Conservation (phyloP, 495 filamentous ascomycete species). For the Neurospora africana region DNA sequence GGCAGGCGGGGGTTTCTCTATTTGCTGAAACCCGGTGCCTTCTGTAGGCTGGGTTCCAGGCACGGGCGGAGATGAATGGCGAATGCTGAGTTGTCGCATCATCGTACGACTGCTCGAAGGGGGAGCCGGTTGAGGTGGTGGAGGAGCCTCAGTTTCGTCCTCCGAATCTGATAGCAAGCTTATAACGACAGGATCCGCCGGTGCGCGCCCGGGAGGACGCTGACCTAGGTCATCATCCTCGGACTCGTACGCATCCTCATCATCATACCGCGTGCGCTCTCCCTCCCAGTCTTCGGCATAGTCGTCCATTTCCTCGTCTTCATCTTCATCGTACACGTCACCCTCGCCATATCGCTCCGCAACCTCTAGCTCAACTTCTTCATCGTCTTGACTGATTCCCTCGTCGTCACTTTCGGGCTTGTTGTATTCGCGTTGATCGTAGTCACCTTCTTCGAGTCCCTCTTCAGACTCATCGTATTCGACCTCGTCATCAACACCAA, state of each 20-base stretch:
- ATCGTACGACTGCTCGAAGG: not conserved
- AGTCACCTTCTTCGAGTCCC: slow-evolving; percentile 20
- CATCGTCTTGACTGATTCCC: slow-evolving; percentile 26
- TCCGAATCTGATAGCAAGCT: slow-evolving; percentile 31
- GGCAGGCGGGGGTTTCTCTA: not conserved
- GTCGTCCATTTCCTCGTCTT: slow-evolving; percentile 13
- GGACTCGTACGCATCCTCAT: slow-evolving; percentile 10
- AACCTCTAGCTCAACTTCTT: slow-evolving; percentile 27
- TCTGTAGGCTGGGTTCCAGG: not conserved
- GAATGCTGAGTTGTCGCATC: not conserved
- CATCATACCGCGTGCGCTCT: slow-evolving; percentile 21
- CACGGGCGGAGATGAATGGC: not conserved
- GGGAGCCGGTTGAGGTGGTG: not conserved
- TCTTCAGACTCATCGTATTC: slow-evolving; percentile 17
- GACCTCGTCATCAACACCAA: slow-evolving; percentile 12
- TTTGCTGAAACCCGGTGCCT: not conserved
- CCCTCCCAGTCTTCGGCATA: slow-evolving; percentile 15
- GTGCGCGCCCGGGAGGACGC: not conserved
- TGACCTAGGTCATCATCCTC: slow-evolving; percentile 18
- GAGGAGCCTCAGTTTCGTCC: slow-evolving; percentile 15
- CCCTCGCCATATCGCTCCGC: slow-evolving; percentile 28
- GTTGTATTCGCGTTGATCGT: slow-evolving; percentile 20
- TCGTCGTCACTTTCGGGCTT: slow-evolving; percentile 21
- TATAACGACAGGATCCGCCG: slow-evolving; percentile 21
- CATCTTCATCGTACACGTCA: slow-evolving; percentile 26